Base-by-base conservation (phyloP, 1,139 yeast genomes). In the Maudiozyma humilis region DNA sequence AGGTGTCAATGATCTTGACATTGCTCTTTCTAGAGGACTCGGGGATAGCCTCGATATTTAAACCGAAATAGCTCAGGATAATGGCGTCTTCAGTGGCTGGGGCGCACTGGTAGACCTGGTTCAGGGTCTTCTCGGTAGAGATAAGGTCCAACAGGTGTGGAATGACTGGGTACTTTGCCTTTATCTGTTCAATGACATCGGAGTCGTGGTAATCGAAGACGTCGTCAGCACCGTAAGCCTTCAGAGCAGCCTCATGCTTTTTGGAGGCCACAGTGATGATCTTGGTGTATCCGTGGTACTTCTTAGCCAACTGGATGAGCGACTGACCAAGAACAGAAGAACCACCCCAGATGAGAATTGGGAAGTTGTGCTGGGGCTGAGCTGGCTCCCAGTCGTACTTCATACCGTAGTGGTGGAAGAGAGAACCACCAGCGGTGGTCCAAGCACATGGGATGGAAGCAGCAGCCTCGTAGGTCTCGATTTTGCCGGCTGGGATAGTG, bases 381-480 rank as follows among this genome's bases (percentile, higher is more conserved):
- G 56, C 36, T 27, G 58, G 56, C 18, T 50, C 49, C 56, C 60
- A 52, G 19, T 47, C 53, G 13, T 40, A 32, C 33, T 55, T 52
- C 29, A 53, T 46, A 3, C 56, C 59, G 19, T 62, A 52, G 16
- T 56, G 49, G 37, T 54, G 50, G 23, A 44, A 41, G 14, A 65
- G 48, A n/a, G 56, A 47, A 34, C 47, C 50, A 46, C 68, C 76
- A 27, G 77, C 71, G n/a, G 83, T 78, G 36, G 56, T 57, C 42
- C 76, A 55, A 17, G 78, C 72, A 44, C 78, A 66, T 18, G 82
- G 73, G 16, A 77, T 56, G 18, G 80, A 64, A 3, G 84, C 79
- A 18, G 86, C 86, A 43, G 73, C 81, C 61, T 79, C 86, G 52
- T 69, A 78, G 12, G 79, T 65, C 45, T 63, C 61, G 32, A 78